Evolutionary conservation across 2,329 filamentous ascomycete genomes (phyloP).

Genomic region (Ceratocystis diversiconidia): DNA sequence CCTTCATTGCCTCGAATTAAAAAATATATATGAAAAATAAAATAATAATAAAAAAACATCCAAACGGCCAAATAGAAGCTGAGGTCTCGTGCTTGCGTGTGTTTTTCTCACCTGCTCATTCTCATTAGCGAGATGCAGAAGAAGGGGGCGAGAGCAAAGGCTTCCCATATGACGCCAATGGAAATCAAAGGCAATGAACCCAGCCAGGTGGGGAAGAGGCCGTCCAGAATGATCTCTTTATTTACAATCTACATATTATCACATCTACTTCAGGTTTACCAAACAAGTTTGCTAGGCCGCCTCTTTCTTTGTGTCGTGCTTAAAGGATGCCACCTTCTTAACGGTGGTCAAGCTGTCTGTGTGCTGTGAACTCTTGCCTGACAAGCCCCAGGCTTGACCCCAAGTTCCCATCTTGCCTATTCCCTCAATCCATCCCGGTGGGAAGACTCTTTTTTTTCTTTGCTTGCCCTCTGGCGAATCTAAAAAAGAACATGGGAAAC

Average conservation of each 20-base stretch:
- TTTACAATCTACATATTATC: no score
- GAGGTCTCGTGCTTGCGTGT: no score
- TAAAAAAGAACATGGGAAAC: neutral
- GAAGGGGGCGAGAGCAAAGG: no score
- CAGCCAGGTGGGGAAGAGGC: no score
- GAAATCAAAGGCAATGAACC: no score
- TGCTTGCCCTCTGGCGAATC: neutral
- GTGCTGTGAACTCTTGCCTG: neutral
- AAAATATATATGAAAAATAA: neutral
- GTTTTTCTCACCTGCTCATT: neutral
- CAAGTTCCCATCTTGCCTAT: constrained; percentile 6
- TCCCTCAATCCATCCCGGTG: constrained; percentile 16
- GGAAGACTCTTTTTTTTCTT: constrained; percentile 2
- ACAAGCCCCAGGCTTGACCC: neutral
- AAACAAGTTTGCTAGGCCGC: neutral
- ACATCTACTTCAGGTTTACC: no score
- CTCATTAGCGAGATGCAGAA: no score
- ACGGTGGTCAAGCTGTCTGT: neutral
- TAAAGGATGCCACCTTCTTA: neutral
- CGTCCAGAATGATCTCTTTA: no score
- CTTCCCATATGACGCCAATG: no score
- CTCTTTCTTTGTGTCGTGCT: neutral
- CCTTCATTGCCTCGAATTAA: neutral
- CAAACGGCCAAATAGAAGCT: neutral
- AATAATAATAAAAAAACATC: neutral